phyloP scores from a whole-genome alignment of 2,329 filamentous ascomycete genomes.

The Atkinsonella hypoxylon region DNA sequence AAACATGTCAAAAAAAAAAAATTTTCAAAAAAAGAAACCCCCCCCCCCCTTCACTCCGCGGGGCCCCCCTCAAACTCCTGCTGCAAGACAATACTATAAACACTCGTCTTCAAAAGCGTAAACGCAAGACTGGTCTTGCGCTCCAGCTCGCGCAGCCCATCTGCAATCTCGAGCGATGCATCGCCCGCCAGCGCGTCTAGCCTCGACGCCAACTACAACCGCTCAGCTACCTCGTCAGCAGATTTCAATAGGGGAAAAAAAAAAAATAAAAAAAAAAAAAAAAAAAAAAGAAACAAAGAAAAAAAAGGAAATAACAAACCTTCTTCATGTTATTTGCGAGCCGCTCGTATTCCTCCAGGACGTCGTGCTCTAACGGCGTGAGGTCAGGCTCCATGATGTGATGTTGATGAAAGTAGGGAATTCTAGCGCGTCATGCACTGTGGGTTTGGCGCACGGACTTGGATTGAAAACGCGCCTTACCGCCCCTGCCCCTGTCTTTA shows the following conservation, averaged over 20 bases:
- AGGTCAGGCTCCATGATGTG: constrained; percentile 43
- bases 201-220: constrained; percentile 41
- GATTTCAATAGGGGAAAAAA: no score
- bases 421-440: no score
- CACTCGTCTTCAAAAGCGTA: constrained; percentile 91
- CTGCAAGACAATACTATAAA: constrained; percentile 97
- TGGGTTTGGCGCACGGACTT: no score
- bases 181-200: constrained; percentile 52
- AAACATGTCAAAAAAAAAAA: no score
- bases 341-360: constrained; percentile 85
- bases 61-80: constrained; percentile 71
- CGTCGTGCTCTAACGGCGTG: constrained; percentile 78
- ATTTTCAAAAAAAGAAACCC: neutral
- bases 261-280: no score
- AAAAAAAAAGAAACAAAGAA: no score
- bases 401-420: no score
- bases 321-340: constrained; percentile 85
- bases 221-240: no score
- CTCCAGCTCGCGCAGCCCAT: constrained; percentile 78
- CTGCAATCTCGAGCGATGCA: constrained; percentile 74
- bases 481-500: no score
- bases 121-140: constrained; percentile 91
- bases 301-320: no score
- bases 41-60: no score
- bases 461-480: no score